These are phyloP conservation scores for Blastobotrys peoriensis DNA, from an alignment of 805 yeast genomes.

Conservation along the genomic window DNA sequence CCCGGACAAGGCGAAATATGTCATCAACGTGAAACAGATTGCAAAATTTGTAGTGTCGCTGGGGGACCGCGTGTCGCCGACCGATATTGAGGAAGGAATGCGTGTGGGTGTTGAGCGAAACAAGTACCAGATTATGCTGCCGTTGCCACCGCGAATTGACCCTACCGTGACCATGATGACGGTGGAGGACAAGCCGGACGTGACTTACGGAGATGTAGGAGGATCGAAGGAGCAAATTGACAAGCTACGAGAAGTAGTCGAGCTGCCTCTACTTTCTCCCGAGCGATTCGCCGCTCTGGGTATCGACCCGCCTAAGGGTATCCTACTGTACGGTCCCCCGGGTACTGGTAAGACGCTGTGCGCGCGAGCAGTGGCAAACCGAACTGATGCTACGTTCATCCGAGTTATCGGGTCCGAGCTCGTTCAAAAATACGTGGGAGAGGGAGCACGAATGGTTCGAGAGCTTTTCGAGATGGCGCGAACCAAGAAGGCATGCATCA, in stretches of 20 bases:
- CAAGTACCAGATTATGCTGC: constrained; percentile 93
- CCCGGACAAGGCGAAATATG: constrained; percentile 85
- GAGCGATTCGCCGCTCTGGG: constrained; percentile 96
- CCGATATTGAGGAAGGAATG: constrained; percentile 99
- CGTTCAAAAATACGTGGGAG: constrained; percentile 98
- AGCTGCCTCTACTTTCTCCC: constrained; percentile 86
- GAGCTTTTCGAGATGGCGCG: constrained; percentile 99
- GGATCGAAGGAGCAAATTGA: constrained; percentile 99
- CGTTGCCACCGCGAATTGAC: constrained; percentile 96
- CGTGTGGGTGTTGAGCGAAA: constrained; percentile 98
- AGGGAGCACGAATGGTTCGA: constrained; percentile 99
- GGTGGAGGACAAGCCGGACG: constrained; percentile 98
- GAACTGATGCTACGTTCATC: constrained; percentile 98
- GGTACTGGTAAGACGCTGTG: constrained; percentile 98
- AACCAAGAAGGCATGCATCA: constrained; percentile 95
- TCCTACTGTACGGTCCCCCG: constrained; percentile 93
- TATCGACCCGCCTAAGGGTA: constrained; percentile 98
- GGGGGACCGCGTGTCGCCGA: constrained; percentile 96
- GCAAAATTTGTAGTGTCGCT: constrained; percentile 96
- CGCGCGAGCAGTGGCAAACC: constrained; percentile 98
- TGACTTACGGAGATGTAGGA: constrained; percentile 96
- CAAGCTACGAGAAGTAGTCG: constrained; percentile 92
- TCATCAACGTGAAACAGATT: constrained; percentile 93
- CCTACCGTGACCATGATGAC: constrained; percentile 99
- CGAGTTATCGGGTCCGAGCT: constrained; percentile 97